Evolutionary conservation across 139 green algal genomes (phyloP), one percentile per base, ranked within the genome.

Genomic region (Closterium sp.): DNA sequence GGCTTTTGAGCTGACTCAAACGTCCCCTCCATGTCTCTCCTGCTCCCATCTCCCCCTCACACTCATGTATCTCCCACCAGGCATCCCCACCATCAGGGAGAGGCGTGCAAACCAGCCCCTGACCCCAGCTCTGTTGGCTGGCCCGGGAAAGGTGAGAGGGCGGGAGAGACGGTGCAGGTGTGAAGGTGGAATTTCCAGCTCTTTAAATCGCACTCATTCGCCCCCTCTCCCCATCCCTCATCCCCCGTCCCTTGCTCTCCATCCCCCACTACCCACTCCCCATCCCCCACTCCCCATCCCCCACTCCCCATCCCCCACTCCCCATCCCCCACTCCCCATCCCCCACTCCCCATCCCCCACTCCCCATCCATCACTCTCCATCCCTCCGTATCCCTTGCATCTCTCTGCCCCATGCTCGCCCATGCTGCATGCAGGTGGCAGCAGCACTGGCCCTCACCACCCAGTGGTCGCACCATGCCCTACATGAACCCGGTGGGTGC

Each of bases 401-500:
- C 3, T 4, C 66, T 69, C 1, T 89, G 21, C 1, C 36, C 76
- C 89, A 66, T 30, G n/a, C 66, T 12, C 3, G n/a, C n/a, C n/a
- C n/a, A 25, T 33, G n/a, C 64, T 28, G 87, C n/a, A n/a, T 28
- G 87, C 36, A 93, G 88, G 88, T 93, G 64, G 91, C 33, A 76
- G 87, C 86, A 93, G 91, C 91, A 2, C 76, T 93, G 23, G 91
- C 89, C 9, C 88, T 93, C n/a, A 93, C 87, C 16, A 34, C 76
- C 1, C 33, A 93, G 23, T 93, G 91, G 91, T 93, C 91, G 12
- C 32, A 89, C 32, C 91, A 93, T 88, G 88, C 91, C 2, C 66
- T 93, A 3, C 93, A 93, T 33, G 87, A 86, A 7, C 86, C 87
- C 43, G 90, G 90, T 92, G 30, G 35, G 88, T 43, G n/a, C 4